Evolutionary conservation across 1,139 yeast species (phyloP).

Genomic region (Candida albicans): DNA sequence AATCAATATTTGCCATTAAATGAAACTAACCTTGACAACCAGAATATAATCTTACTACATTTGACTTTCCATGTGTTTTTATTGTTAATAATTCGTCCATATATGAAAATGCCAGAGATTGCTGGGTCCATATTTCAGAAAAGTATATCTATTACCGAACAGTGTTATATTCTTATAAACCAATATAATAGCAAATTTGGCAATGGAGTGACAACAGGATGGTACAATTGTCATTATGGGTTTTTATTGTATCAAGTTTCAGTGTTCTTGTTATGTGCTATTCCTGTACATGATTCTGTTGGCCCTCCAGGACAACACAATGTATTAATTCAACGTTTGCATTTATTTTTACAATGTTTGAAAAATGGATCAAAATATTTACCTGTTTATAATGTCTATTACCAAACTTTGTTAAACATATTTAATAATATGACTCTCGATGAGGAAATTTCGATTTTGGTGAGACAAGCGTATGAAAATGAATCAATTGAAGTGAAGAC

Average conservation of each 20-base stretch:
- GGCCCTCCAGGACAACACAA: neutral
- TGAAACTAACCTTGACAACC: neutral
- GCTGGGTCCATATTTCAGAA: neutral
- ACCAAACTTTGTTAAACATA: neutral
- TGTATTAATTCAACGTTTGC: neutral
- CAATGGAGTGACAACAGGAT: neutral
- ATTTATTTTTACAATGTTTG: neutral
- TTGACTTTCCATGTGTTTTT: neutral
- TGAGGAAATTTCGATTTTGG: neutral
- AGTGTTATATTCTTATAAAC: neutral
- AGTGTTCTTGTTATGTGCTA: neutral
- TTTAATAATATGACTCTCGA: neutral
- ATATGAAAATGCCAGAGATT: neutral
- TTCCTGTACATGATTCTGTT: neutral
- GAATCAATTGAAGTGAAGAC: neutral
- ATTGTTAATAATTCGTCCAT: neutral
- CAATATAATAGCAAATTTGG: neutral
- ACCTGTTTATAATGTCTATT: neutral
- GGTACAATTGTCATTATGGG: constrained; percentile 1
- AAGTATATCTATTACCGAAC: neutral
- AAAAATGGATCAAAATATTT: neutral
- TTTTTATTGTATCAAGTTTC: constrained; percentile 1
- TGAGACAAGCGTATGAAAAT: neutral
- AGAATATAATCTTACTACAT: neutral
- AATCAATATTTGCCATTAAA: constrained; percentile 1